Conservation (phyloP, 2,329 filamentous ascomycete species). For the Drechslerella stenobrocha region DNA sequence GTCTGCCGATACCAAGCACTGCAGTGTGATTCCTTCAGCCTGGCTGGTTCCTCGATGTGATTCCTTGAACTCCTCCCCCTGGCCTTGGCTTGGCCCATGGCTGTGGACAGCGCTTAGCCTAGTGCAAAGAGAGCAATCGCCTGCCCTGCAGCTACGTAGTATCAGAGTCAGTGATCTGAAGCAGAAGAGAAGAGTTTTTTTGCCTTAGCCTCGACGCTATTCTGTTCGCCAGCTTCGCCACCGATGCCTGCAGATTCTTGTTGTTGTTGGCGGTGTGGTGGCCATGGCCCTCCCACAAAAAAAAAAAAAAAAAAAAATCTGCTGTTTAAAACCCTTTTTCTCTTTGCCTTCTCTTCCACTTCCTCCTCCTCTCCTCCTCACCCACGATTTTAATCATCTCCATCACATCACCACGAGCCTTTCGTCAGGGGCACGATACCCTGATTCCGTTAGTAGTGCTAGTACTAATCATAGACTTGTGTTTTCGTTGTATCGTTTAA, state of each 20-base stretch:
- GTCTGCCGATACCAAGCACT: no score
- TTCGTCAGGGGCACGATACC: slow-evolving; percentile 40
- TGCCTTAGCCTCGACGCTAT: slow-evolving; percentile 39
- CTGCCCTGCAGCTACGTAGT: background rate
- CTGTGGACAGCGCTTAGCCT: background rate
- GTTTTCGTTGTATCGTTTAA: slow-evolving; percentile 49
- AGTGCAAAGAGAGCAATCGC: background rate
- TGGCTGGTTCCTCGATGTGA: background rate
- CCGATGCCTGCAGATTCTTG: background rate
- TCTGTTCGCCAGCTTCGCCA: slow-evolving; percentile 21
- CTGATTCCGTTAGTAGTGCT: slow-evolving; percentile 32
- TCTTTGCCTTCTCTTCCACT: slow-evolving; percentile 26
- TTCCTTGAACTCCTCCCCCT: background rate
- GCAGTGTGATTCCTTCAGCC: background rate
- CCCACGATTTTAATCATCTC: slow-evolving; percentile 25
- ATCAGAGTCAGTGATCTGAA: slow-evolving; percentile 12
- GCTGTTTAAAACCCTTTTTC: slow-evolving; percentile 9
- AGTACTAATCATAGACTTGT: slow-evolving; percentile 45
- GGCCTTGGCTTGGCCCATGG: background rate
- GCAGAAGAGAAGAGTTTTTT: slow-evolving; percentile 22
- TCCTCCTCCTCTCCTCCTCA: slow-evolving; percentile 20
- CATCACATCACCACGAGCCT: slow-evolving; percentile 30
- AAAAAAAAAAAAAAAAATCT: slow-evolving; percentile 20
- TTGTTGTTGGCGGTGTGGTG: background rate
- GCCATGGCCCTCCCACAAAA: background rate